Evolutionary conservation across 2,329 filamentous ascomycete species (phyloP).

Genomic region (Fusarium nurragi): DNA sequence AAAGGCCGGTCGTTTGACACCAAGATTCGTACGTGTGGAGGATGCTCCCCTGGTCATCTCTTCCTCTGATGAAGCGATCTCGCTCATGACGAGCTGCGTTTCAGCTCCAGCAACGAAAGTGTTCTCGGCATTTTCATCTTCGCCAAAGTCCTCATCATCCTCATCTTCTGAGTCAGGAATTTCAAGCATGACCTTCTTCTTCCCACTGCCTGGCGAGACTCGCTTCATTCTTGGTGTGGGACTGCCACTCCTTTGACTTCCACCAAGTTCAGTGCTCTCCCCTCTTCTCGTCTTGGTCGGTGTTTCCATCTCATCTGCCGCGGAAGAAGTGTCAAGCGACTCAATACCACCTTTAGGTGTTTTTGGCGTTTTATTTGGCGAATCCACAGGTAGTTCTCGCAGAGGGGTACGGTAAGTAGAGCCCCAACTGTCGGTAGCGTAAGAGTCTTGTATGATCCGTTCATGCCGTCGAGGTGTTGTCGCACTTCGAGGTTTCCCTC

Average conservation of each 20-base stretch:
- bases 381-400: constrained; percentile 22
- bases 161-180: constrained; percentile 64
- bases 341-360: constrained; percentile 22
- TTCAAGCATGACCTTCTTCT: constrained; percentile 45
- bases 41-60: constrained; percentile 20
- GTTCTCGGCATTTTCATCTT: constrained; percentile 27
- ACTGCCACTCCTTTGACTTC: constrained; percentile 22
- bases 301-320: constrained; percentile 37
- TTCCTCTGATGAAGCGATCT: constrained; percentile 46
- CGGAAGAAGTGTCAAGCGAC: constrained; percentile 36
- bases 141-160: constrained; percentile 43
- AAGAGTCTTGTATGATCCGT: constrained; percentile 59
- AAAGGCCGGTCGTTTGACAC: not conserved
- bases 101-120: constrained; percentile 45
- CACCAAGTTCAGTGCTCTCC: constrained; percentile 37
- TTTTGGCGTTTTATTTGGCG: constrained; percentile 22
- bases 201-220: constrained; percentile 30
- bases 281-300: constrained; percentile 38
- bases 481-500: constrained; percentile 35
- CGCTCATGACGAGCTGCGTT: constrained; percentile 50
- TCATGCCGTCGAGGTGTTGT: constrained; percentile 35
- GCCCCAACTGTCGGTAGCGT: constrained; percentile 50
- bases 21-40: not conserved
- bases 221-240: constrained; percentile 38
- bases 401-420: constrained; percentile 40